Evolutionary conservation across 2,329 filamentous ascomycete genomes (phyloP).

Genomic region (Zymoseptoria ardabiliae): DNA sequence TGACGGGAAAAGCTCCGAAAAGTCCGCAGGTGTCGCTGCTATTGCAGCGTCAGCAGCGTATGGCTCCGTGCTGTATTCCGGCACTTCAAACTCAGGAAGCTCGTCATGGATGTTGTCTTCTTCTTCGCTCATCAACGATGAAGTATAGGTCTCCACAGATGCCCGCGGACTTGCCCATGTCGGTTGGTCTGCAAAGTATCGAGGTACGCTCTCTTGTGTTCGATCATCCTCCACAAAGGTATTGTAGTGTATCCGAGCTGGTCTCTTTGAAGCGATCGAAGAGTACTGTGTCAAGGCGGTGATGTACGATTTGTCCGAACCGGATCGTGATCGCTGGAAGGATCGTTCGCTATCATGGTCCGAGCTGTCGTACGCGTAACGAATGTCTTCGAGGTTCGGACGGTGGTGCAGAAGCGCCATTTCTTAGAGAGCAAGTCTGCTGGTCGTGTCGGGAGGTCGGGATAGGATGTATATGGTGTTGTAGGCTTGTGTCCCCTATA

Average conservation of each 20-base stretch:
- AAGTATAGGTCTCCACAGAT: constrained; percentile 75
- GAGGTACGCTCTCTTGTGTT: constrained; percentile 14
- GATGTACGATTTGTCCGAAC: constrained; percentile 22
- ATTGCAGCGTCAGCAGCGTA: constrained; percentile 42
- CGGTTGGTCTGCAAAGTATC: constrained; percentile 19
- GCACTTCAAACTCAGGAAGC: constrained; percentile 48
- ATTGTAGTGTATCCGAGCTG: constrained; percentile 22
- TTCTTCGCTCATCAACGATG: constrained; percentile 57
- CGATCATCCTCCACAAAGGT: constrained; percentile 15
- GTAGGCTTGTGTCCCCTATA: background rate
- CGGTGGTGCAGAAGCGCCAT: constrained; percentile 25
- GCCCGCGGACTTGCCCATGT: constrained; percentile 41
- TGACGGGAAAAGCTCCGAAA: constrained; percentile 80
- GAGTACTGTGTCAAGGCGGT: constrained; percentile 24
- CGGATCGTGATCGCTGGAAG: constrained; percentile 11
- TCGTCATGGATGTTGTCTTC: constrained; percentile 31
- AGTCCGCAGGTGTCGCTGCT: constrained; percentile 72
- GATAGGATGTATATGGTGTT: background rate
- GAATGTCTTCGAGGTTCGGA: constrained; percentile 24
- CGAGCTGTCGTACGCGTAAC: constrained; percentile 22
- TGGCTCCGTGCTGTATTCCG: constrained; percentile 54
- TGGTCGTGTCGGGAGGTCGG: background rate
- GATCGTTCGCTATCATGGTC: constrained; percentile 17
- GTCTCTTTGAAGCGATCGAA: constrained; percentile 15
- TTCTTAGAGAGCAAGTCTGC: background rate